Conservation (phyloP, 768 basidiomycete genomes). For the Lactarius sp. region DNA sequence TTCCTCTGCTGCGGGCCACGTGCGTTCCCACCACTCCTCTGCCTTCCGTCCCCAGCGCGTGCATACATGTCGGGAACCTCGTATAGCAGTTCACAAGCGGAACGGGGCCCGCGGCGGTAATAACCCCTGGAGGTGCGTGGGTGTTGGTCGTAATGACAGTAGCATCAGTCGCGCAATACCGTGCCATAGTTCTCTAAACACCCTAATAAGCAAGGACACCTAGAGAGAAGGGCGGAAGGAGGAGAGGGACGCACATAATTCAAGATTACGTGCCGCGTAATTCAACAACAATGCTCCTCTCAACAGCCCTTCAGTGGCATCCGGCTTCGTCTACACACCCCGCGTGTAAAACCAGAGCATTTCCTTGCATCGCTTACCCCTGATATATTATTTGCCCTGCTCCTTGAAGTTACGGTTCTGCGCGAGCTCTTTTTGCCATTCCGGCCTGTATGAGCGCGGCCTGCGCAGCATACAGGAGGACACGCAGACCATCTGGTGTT, state of each 20-base stretch:
- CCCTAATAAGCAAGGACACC: background rate
- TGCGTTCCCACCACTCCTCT: constrained; percentile 44
- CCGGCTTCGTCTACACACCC: constrained; percentile 80
- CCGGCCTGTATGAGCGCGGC: background rate
- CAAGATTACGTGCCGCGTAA: constrained; percentile 90
- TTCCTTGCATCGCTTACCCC: no score
- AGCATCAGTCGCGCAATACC: constrained; percentile 79
- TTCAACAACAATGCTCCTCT: constrained; percentile 76
- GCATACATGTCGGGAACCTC: constrained; percentile 81
- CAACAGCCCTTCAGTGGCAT: constrained; percentile 48
- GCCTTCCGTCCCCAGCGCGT: constrained; percentile 57
- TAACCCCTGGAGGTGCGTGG: constrained; percentile 75
- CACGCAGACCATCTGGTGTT: constrained; percentile 79
- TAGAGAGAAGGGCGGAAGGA: background rate
- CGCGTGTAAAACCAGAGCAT: no score
- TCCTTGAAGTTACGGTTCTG: constrained; percentile 74
- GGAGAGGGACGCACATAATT: constrained; percentile 53
- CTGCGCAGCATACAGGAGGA: background rate
- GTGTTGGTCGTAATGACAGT: constrained; percentile 59
- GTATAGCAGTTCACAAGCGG: constrained; percentile 65
- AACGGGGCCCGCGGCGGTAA: constrained; percentile 76
- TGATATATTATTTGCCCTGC: no score
- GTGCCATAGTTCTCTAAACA: constrained; percentile 78
- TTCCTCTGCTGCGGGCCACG: constrained; percentile 42
- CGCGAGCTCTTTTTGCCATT: constrained; percentile 61